These are phyloP conservation scores for Cornus suecica DNA, from an alignment of 148 eudicot species.

Conservation along the genomic window DNA sequence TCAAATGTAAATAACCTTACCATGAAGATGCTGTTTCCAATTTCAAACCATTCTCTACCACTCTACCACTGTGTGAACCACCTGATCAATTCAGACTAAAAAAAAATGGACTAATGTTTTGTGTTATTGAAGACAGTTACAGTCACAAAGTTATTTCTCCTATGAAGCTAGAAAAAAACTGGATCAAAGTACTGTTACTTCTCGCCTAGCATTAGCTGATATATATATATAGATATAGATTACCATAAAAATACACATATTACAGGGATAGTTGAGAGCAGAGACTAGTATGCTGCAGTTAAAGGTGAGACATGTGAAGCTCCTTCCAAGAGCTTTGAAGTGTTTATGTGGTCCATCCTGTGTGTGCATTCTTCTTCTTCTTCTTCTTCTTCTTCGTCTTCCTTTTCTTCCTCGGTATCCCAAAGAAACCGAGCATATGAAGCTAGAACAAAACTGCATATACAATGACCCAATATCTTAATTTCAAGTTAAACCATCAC, in stretches of 20 bases:
- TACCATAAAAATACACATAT: background rate
- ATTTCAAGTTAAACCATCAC: background rate
- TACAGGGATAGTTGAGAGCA: background rate
- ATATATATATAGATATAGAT: too few species aligned
- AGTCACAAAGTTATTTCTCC: background rate
- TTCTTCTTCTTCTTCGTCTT: slow-evolving; percentile 24
- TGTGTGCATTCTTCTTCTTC: background rate
- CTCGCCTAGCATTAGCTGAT: background rate
- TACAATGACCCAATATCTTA: background rate
- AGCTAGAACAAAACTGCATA: slow-evolving; percentile 49
- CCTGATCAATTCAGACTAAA: too few species aligned
- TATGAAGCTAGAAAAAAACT: background rate
- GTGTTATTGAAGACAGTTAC: background rate
- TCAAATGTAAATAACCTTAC: too few species aligned
- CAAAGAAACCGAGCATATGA: slow-evolving; percentile 63
- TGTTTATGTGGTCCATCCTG: background rate
- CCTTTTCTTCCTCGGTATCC: slow-evolving; percentile 54
- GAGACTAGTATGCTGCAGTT: slow-evolving; percentile 25
- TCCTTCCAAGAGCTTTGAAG: slow-evolving; percentile 14
- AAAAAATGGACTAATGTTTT: background rate
- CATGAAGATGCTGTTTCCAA: too few species aligned
- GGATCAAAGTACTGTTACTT: background rate
- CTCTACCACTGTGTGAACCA: too few species aligned
- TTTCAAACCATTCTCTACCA: too few species aligned
- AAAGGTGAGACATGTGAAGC: slow-evolving; percentile 17